Evolutionary conservation across 106 monocot genomes (phyloP).

Genomic region (Allium sativum): DNA sequence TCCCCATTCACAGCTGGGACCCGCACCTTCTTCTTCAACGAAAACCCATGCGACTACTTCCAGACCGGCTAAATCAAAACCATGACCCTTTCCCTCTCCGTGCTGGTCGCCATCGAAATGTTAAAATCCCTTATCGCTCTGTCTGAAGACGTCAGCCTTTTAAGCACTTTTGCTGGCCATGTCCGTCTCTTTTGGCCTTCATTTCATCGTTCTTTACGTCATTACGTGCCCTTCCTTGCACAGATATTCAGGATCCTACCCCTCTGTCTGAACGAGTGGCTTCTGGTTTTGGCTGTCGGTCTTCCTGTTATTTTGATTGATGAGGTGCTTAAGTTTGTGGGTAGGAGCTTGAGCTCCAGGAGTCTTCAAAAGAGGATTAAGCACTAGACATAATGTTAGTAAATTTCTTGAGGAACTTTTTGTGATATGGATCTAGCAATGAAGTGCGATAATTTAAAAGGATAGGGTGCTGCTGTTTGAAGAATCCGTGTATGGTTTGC

Average conservation of each 20-base stretch:
- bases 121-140: constrained; percentile 79
- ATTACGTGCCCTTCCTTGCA: constrained; percentile 50
- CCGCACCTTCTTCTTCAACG: constrained; percentile 31
- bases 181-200: constrained; percentile 59
- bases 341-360: too few species aligned
- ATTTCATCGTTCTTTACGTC: constrained; percentile 62
- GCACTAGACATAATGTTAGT: too few species aligned
- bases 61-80: constrained; percentile 62
- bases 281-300: constrained; percentile 56
- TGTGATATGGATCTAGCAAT: too few species aligned
- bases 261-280: constrained; percentile 58
- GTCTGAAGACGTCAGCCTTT: constrained; percentile 67
- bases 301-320: constrained; percentile 65
- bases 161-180: constrained; percentile 58
- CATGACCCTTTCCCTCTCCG: constrained; percentile 62
- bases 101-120: constrained; percentile 80
- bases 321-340: constrained; percentile 59
- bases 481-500: too few species aligned
- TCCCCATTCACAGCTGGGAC: constrained; percentile 52
- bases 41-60: constrained; percentile 87
- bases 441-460: too few species aligned
- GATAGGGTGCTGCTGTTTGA: too few species aligned
- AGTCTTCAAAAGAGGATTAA: too few species aligned
- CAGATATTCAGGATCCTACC: constrained; percentile 65
- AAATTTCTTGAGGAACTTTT: too few species aligned